Base-by-base conservation (phyloP, 306 rosid genomes). In the Quercus bicolor region DNA sequence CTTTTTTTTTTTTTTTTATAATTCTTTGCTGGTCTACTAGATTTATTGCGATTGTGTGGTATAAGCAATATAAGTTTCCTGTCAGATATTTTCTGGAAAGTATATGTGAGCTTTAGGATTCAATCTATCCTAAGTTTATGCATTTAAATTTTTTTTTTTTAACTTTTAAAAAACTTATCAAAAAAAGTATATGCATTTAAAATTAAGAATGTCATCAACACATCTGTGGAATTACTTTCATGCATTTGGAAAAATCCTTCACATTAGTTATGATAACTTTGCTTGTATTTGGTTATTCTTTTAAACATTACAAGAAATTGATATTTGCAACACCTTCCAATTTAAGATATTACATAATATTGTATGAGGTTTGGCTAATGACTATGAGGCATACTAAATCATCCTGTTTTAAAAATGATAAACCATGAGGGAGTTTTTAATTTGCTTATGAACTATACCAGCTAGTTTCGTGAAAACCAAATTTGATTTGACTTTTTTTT, bases 11-110 rank as follows among this genome's bases (percentile, higher is more conserved):
- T 26, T 26, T 26, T 26, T 26, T 24, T 24, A 72, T 40, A 72
- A 37, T 80, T 53, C 56, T 72, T 56, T 72, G 11, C 43, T 77
- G 45, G 70, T 77, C 64, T 77, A 55, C 60, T 59, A 37, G 69
- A 69, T 62, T 64, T 65, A 55, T 59, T 75, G 55, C 59, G 56
- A 74, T 24, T 70, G 76, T 20, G 59, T 72, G 16, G 11, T 77
- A 72, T 70, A 37, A 19, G 34, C 68, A 75, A 55, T 75, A 33
- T 59, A 66, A 33, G 21, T 23, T 78, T 73, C 65, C 80, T 68
- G 78, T 37, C 24, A 61, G 61, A 10, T 48, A 59, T 73, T 24
- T 83, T 20, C 31, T 21, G 77, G 72, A 55, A 74, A 76, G 66
- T 54, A 53, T 70, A 51, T 20, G 0, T 37, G 80, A 77, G 21